A percentile compares a stretch with the other conserved stretches of the same genome.
Conservation (phyloP, 192 early-diverging fungal genomes). For the Tieghemiomyces parasiticus region DNA sequence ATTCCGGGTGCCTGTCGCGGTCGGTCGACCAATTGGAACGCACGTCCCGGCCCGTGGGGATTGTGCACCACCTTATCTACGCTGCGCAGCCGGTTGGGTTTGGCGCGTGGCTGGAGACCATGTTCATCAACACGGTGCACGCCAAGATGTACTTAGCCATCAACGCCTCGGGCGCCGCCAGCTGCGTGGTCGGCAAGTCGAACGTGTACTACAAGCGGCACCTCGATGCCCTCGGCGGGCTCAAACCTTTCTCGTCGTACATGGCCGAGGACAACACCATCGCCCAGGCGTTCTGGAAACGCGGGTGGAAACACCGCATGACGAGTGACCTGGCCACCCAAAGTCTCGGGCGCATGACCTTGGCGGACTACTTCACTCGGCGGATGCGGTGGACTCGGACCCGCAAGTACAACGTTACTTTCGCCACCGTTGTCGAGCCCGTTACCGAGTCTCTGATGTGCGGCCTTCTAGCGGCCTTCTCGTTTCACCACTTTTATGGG, state of each 20-base stretch:
- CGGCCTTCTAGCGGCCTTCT: conserved; percentile 56
- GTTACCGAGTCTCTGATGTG: conserved; percentile 76
- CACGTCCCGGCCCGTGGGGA: conserved; percentile 51
- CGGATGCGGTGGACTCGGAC: conserved; percentile 89
- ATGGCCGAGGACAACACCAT: conserved; percentile 95
- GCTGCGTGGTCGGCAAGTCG: conserved; percentile 90
- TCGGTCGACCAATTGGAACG: conserved; percentile 64
- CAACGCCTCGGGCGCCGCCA: conserved; percentile 69
- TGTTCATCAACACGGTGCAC: conserved; percentile 81
- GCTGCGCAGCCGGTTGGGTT: conserved; percentile 53
- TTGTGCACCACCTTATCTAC: conserved; percentile 90
- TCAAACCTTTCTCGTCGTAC: conserved; percentile 74
- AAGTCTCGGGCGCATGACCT: conserved; percentile 51
- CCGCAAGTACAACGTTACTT: conserved; percentile 82
- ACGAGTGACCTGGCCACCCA: conserved; percentile 80
- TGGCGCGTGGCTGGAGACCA: conserved; percentile 70
- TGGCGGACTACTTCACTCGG: conserved; percentile 68
- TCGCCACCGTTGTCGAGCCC: conserved; percentile 85
- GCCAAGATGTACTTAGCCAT: conserved; percentile 92
- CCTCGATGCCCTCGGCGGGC: conserved; percentile 64
- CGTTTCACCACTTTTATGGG: conserved; percentile 37
- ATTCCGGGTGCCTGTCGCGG: conserved; percentile 58
- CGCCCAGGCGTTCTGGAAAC: conserved; percentile 65
- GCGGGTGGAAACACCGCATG: conserved; percentile 51
- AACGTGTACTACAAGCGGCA: conserved; percentile 78